A percentile compares a stretch with the other conserved stretches of the same genome.
These are phyloP conservation scores for Fusarium tanahbumbuense DNA, from an alignment of 2,329 filamentous ascomycete species.

Conservation along the genomic window DNA sequence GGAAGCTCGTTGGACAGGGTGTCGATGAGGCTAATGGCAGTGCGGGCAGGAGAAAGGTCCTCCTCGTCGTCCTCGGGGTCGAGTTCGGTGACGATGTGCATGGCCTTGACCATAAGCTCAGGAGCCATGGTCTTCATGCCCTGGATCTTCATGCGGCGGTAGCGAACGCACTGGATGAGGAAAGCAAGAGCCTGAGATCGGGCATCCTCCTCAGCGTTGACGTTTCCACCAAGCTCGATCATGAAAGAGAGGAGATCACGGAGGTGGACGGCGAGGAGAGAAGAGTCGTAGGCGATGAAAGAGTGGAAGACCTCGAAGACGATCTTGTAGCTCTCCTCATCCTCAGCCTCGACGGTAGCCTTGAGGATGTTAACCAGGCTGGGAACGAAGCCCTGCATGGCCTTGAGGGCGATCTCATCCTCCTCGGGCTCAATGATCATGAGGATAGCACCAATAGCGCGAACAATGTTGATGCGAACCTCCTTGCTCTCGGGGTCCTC, in stretches of 20 bases:
- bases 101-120: conserved; percentile 85
- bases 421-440: conserved; percentile 91
- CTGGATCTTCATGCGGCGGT: conserved; percentile 96
- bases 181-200: conserved; percentile 92
- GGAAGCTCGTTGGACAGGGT: conserved; percentile 89
- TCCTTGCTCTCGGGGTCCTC: conserved; percentile 90
- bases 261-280: conserved; percentile 85
- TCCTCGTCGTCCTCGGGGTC: conserved; percentile 82
- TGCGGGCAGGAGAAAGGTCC: conserved; percentile 82
- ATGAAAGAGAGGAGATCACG: conserved; percentile 93
- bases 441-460: conserved; percentile 87
- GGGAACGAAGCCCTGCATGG: conserved; percentile 84
- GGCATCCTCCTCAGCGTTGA: conserved; percentile 82
- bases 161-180: conserved; percentile 91
- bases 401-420: conserved; percentile 76
- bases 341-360: conserved; percentile 78
- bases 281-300: conserved; percentile 87
- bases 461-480: conserved; percentile 93
- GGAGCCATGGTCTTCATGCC: conserved; percentile 85
- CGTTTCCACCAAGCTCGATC: conserved; percentile 85
- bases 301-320: conserved; percentile 98
- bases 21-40: conserved; percentile 88
- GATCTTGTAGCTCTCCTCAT: conserved; percentile 90
- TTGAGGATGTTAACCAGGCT: conserved; percentile 91
- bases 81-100: conserved; percentile 91